Percentiles rank a stretch among this genome's conserved stretches.
Conservation (phyloP, 176 grass and related monocot genomes). For the Tillandsia leiboldiana region DNA sequence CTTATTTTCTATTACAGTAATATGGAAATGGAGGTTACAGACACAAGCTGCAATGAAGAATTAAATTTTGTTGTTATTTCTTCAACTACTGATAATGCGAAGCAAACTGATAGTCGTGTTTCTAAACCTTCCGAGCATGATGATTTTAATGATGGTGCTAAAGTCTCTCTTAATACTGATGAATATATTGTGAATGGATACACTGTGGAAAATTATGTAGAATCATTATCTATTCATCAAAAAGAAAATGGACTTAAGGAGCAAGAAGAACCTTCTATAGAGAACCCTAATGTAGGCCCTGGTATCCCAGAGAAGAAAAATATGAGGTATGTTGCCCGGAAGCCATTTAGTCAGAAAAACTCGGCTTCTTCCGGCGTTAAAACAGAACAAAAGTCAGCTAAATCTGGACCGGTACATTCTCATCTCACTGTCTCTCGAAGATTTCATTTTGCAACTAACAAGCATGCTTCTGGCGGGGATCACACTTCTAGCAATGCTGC, state of each 20-base stretch:
- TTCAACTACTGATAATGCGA: background rate
- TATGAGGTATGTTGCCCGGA: slow-evolving; percentile 11
- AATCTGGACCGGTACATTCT: slow-evolving; percentile 6
- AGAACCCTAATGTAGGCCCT: slow-evolving; percentile 12
- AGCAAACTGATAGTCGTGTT: background rate
- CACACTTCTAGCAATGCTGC: slow-evolving; percentile 2
- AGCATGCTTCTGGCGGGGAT: slow-evolving; percentile 5
- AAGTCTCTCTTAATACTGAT: slow-evolving; percentile 2
- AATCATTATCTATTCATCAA: background rate
- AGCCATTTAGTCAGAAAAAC: slow-evolving; percentile 23
- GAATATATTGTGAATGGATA: too few species aligned
- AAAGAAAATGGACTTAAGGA: slow-evolving; percentile 6
- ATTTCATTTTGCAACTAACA: slow-evolving; percentile 25
- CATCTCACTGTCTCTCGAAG: slow-evolving; percentile 17
- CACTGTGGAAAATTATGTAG: too few species aligned
- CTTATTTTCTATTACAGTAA: slow-evolving; percentile 1
- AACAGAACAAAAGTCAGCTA: slow-evolving; percentile 21
- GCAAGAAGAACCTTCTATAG: slow-evolving; percentile 8
- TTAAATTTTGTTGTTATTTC: background rate
- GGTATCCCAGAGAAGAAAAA: slow-evolving; percentile 25
- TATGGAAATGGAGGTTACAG: slow-evolving; percentile 3
- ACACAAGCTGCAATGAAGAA: background rate
- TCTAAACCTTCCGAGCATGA: slow-evolving; percentile 14
- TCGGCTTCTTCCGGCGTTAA: slow-evolving; percentile 28
- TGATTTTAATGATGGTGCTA: background rate